A percentile compares a stretch with the other conserved stretches of the same genome.
Evolutionary conservation across 257 asterid species (phyloP).

Genomic region (Solanum pennellii): DNA sequence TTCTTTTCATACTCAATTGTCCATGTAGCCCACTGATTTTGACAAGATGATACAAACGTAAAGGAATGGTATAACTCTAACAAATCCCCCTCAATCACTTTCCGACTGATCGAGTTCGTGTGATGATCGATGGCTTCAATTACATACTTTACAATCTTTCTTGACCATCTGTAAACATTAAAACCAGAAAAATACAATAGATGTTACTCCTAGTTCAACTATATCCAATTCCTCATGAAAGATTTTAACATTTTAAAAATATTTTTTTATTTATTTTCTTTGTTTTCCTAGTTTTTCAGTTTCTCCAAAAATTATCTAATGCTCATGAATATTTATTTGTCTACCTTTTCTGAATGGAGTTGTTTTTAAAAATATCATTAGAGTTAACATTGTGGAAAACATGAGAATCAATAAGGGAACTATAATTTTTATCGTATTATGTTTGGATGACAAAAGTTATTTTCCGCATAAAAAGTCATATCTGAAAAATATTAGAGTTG

Average conservation of each 20-base stretch:
- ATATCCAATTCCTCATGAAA: neutral
- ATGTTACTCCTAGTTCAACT: neutral
- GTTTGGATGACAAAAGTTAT: neutral
- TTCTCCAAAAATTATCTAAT: neutral
- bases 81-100: neutral
- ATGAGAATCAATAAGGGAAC: neutral
- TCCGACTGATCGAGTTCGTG: neutral
- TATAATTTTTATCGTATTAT: neutral
- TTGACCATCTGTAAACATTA: neutral
- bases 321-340: neutral
- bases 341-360: neutral
- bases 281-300: neutral
- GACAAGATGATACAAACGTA: neutral
- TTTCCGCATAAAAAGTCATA: neutral
- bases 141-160: neutral
- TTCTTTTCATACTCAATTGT: neutral
- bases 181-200: neutral
- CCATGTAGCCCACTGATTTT: neutral
- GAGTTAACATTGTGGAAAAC: neutral
- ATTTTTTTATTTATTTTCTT: neutral
- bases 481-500: neutral
- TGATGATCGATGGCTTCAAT: neutral
- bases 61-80: neutral
- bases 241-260: neutral
- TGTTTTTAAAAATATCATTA: neutral